Evolutionary conservation across 768 basidiomycete species (phyloP), one percentile per base, ranked within the genome.

Genomic region (Macrocybe gigantea): DNA sequence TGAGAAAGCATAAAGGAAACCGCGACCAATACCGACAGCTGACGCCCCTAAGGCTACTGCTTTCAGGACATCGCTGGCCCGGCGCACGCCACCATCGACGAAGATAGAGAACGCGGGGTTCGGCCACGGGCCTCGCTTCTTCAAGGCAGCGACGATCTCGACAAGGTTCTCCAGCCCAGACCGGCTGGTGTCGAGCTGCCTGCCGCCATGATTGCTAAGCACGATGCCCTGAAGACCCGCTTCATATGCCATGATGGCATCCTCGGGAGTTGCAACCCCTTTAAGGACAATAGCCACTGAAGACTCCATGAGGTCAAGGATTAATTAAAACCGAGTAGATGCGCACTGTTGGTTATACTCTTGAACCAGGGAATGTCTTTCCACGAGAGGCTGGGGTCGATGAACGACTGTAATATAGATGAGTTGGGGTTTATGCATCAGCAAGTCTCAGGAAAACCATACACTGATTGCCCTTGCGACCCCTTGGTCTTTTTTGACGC

Each of bases 401-500:
- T 96, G 65, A 98, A 98, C 1, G 88, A 88, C 80, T 93, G 48
- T 29, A 29, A 32, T 31, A 33, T 5, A 51, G 38, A 10, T 47
- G 14, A 29, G 35, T 41, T 5, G 10, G 39, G 33, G 39, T 14
- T 31, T 49, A n/a, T 12, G 32, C 12, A 36, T 36, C 44, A 22
- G 8, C 44, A 11, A 10, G 37, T 15, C n/a, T 6, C 9, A 13
- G 12, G 39, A 35, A 45, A 40, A 33, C 63, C 82, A 51, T 64
- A 87, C 87, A 50, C 85, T 89, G 61, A 96, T 96, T 7, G 94
- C 94, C 47, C 92, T 71, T 4, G 94, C 93, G 6, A 90, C 93
- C 33, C 94, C 93, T 62, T 94, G 80, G 31, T 67, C 61, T 49
- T 73, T 75, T 38, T 66, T 68, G 6, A 78, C 73, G 45, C 74